Conservation (phyloP, 768 basidiomycete genomes). For the Mycena galericulata region DNA sequence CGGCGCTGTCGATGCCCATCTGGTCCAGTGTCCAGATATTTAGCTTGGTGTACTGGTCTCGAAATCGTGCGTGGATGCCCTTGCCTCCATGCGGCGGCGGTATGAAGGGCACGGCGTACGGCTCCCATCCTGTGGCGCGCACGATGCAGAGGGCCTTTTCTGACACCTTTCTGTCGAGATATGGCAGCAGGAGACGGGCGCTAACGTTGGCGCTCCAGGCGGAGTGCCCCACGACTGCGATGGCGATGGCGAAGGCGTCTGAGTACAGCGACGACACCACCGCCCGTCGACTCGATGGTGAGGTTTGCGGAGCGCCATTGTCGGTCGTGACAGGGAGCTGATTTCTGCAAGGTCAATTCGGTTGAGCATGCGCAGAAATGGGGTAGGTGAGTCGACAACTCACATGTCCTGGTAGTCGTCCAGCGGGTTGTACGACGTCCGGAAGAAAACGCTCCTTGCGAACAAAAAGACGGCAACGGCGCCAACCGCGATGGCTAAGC, state of each 20-base stretch:
- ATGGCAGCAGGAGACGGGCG: slow-evolving; percentile 43
- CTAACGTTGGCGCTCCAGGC: slow-evolving; percentile 38
- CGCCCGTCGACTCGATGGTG: slow-evolving; percentile 32
- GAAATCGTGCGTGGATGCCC: slow-evolving; percentile 43
- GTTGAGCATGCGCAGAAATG: not conserved
- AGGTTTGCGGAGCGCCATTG: not conserved
- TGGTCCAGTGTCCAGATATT: slow-evolving; percentile 49
- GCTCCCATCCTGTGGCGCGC: slow-evolving; percentile 45
- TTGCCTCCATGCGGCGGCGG: slow-evolving; percentile 46
- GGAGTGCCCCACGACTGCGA: slow-evolving; percentile 46
- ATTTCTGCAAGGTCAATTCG: slow-evolving; percentile 21
- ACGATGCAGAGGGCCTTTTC: slow-evolving; percentile 45
- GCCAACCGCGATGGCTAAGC: not conserved
- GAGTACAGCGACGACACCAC: slow-evolving; percentile 45
- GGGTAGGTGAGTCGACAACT: not conserved
- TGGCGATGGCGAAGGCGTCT: slow-evolving; percentile 44
- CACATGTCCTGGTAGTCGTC: slow-evolving; percentile 43
- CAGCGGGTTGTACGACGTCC: slow-evolving; percentile 35
- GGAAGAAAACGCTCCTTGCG: not conserved
- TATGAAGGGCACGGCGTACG: slow-evolving; percentile 42
- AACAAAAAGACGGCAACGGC: not conserved
- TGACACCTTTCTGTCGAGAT: slow-evolving; percentile 46
- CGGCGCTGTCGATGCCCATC: slow-evolving; percentile 40
- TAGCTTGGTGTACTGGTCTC: slow-evolving; percentile 52
- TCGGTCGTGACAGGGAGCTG: slow-evolving; percentile 30